Evolutionary conservation across 257 asterid genomes (phyloP).

Genomic region (Solanum habrochaites): DNA sequence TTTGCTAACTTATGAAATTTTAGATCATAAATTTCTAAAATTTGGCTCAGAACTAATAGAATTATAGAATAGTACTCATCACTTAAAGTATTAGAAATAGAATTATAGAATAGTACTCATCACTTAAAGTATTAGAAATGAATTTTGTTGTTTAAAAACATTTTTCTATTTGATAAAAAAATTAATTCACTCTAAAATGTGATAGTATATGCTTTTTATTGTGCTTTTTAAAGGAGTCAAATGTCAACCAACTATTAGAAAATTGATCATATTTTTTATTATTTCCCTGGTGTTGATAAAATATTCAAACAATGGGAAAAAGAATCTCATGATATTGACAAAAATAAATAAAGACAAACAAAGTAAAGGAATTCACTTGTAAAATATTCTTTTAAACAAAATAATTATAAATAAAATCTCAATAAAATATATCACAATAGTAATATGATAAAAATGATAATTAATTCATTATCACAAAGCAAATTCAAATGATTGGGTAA

Average conservation of each 20-base stretch:
- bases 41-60: background rate
- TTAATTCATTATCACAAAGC: background rate
- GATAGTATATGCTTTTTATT: background rate
- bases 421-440: background rate
- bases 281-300: background rate
- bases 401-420: background rate
- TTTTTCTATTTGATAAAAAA: background rate
- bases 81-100: background rate
- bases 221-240: slow-evolving; percentile 7
- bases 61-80: background rate
- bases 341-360: background rate
- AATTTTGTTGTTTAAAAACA: too few relatives aligned
- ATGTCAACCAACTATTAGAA: slow-evolving; percentile 1
- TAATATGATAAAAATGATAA: background rate
- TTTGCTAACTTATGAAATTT: background rate
- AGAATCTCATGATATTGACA: background rate
- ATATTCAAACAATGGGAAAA: background rate
- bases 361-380: background rate
- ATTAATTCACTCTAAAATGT: background rate
- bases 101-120: too few relatives aligned
- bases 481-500: background rate
- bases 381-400: background rate
- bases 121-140: background rate
- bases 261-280: background rate
- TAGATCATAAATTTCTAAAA: too few relatives aligned